Evolutionary conservation across 768 basidiomycete genomes (phyloP).

Genomic region (Lepiota venenata): DNA sequence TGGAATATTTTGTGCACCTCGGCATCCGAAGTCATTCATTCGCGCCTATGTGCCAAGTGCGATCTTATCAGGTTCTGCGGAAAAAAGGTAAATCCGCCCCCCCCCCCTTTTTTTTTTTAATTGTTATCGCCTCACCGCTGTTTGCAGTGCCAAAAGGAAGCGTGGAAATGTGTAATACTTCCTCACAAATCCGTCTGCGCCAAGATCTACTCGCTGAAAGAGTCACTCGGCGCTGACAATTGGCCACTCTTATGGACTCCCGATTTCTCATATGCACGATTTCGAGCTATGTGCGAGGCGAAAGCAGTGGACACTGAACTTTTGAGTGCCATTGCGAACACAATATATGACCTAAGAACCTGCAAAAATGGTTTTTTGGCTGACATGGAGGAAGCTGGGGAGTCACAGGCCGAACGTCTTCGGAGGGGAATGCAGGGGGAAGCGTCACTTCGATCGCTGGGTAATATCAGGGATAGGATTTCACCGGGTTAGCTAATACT

Average conservation of each 20-base stretch:
- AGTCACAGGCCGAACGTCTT: no score
- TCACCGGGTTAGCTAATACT: no score
- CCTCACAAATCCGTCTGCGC: slow-evolving; percentile 16
- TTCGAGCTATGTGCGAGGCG: slow-evolving; percentile 10
- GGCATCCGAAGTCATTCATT: slow-evolving; percentile 1
- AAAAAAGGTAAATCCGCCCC: slow-evolving; percentile 5
- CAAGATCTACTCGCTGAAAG: slow-evolving; percentile 6
- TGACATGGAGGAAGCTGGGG: no score
- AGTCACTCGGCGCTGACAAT: background rate
- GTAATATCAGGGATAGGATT: no score
- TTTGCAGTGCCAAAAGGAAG: slow-evolving; percentile 15
- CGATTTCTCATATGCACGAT: slow-evolving; percentile 12
- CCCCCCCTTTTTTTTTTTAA: background rate
- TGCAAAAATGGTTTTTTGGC: no score
- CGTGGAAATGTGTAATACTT: slow-evolving; percentile 11
- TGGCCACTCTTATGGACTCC: slow-evolving; percentile 13
- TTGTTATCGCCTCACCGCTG: background rate
- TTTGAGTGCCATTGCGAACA: slow-evolving; percentile 7
- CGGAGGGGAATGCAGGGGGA: no score
- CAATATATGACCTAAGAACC: background rate
- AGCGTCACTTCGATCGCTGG: no score
- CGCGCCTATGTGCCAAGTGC: slow-evolving; percentile 15
- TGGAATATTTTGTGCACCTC: slow-evolving; percentile 13
- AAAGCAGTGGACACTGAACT: slow-evolving; percentile 11
- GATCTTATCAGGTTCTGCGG: slow-evolving; percentile 15